A percentile compares a stretch with the other conserved stretches of the same genome.
phyloP scores from a whole-genome alignment of 78 protist species.

The Dictyostelium firmibasis region DNA sequence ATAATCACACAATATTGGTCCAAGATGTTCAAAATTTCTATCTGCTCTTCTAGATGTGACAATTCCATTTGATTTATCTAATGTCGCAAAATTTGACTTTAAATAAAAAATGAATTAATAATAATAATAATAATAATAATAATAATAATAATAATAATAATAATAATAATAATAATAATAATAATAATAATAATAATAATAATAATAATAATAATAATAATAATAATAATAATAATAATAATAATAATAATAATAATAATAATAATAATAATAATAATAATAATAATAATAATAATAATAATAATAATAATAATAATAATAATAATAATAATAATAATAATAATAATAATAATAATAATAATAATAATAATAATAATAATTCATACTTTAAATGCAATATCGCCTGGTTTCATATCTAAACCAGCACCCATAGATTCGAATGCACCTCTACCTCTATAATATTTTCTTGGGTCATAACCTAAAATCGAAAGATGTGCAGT shows the following conservation, averaged over 20 bases:
- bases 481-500: slow-evolving; percentile 93
- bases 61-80: slow-evolving; percentile 44
- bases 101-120: background rate
- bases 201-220: background rate
- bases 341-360: background rate
- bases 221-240: background rate
- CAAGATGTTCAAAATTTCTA: slow-evolving; percentile 87
- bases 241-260: background rate
- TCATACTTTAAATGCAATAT: slow-evolving; percentile 92
- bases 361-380: background rate
- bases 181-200: background rate
- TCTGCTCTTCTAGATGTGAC: slow-evolving; percentile 88
- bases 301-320: background rate
- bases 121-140: background rate
- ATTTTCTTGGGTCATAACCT: slow-evolving; percentile 89
- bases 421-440: slow-evolving; percentile 95
- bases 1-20: slow-evolving; percentile 85
- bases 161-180: background rate
- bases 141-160: background rate
- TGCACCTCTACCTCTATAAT: slow-evolving; percentile 93
- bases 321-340: background rate
- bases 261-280: background rate
- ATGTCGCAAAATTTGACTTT: slow-evolving; percentile 84
- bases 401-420: slow-evolving; percentile 90
- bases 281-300: background rate